These are phyloP conservation scores for Aspergillus sclerotioniger DNA, from an alignment of 495 filamentous ascomycete species.

Conservation along the genomic window DNA sequence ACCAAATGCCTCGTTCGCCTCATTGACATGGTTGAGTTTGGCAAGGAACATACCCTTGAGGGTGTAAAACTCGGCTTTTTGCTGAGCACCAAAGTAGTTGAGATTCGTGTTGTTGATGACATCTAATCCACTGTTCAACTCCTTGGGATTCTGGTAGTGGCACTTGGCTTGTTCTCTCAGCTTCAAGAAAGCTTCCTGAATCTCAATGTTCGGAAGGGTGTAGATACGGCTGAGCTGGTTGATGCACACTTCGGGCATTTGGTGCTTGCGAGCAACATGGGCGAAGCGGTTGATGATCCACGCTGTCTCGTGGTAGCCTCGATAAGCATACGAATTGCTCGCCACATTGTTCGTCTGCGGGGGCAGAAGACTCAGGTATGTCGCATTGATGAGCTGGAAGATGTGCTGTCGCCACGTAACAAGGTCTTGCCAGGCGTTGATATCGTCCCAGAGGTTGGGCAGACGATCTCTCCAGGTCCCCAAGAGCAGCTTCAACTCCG, in stretches of 20 bases:
- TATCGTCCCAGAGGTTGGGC: slow-evolving; percentile 98
- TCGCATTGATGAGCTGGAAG: slow-evolving; percentile 93
- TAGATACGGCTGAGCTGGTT: slow-evolving; percentile 96
- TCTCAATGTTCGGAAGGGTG: slow-evolving; percentile 98
- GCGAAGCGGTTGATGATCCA: slow-evolving; percentile 99
- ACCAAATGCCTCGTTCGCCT: slow-evolving; percentile 91
- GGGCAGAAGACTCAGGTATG: slow-evolving; percentile 83
- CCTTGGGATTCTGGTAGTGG: slow-evolving; percentile 91
- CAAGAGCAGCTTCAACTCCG: slow-evolving; percentile 90
- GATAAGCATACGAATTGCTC: slow-evolving; percentile 89
- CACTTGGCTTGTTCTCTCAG: slow-evolving; percentile 95
- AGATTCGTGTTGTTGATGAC: slow-evolving; percentile 99
- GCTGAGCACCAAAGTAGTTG: slow-evolving; percentile 91
- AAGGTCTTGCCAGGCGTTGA: slow-evolving; percentile 97
- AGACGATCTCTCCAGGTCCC: slow-evolving; percentile 94
- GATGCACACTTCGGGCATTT: slow-evolving; percentile 95
- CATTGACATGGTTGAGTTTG: slow-evolving; percentile 81
- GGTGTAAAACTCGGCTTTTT: slow-evolving; percentile 99
- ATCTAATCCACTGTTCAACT: slow-evolving; percentile 88
- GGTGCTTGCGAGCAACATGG: slow-evolving; percentile 95
- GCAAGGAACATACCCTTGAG: slow-evolving; percentile 99
- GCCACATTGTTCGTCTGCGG: slow-evolving; percentile 73
- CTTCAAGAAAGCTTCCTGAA: slow-evolving; percentile 98
- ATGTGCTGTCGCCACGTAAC: slow-evolving; percentile 99
- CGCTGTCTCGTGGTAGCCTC: slow-evolving; percentile 96